phyloP scores from a whole-genome alignment of 352 stramenopile species.

The Globisporangium recalcitrans region DNA sequence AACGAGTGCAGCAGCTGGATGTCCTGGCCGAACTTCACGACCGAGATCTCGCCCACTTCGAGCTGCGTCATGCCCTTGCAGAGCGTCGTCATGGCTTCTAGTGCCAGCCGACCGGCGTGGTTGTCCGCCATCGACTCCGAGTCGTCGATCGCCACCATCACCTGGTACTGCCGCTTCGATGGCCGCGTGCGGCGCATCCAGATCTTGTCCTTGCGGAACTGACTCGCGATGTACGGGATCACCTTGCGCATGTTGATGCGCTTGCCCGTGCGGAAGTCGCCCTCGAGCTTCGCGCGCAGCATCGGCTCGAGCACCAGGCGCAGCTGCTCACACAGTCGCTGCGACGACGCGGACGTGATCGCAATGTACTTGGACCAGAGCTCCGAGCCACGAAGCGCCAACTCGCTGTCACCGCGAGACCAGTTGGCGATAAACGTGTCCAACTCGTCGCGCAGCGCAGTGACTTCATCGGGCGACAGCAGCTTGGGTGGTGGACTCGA shows the following conservation, averaged over 20 bases:
- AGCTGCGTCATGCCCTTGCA: conserved; percentile 97
- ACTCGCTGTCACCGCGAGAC: conserved; percentile 30
- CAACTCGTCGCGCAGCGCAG: conserved; percentile 66
- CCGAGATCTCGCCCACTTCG: conserved; percentile 93
- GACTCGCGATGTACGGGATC: conserved; percentile 99
- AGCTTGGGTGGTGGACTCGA: conserved; percentile 31
- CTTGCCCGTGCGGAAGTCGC: conserved; percentile 99
- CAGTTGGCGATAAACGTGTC: conserved; percentile 74
- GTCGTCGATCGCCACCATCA: conserved; percentile 99
- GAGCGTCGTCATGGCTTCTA: conserved; percentile 95
- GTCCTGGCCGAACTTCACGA: conserved; percentile 95
- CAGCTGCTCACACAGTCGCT: conserved; percentile 98
- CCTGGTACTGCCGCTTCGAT: conserved; percentile 97
- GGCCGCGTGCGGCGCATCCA: conserved; percentile 98
- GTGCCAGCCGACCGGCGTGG: conserved; percentile 91
- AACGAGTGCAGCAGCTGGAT: conserved; percentile 97
- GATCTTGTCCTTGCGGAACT: conserved; percentile 99
- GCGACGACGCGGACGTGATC: conserved; percentile 89
- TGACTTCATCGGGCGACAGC: conserved; percentile 61
- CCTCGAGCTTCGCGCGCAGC: conserved; percentile 95
- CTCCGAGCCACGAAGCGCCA: conserved; percentile 49
- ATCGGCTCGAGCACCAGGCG: conserved; percentile 97
- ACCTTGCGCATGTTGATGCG: conserved; percentile 99
- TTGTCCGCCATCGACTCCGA: conserved; percentile 99
- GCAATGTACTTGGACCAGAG: conserved; percentile 92